Evolutionary conservation across 306 rosid genomes (phyloP).

Genomic region (Acacia melanoxylon): DNA sequence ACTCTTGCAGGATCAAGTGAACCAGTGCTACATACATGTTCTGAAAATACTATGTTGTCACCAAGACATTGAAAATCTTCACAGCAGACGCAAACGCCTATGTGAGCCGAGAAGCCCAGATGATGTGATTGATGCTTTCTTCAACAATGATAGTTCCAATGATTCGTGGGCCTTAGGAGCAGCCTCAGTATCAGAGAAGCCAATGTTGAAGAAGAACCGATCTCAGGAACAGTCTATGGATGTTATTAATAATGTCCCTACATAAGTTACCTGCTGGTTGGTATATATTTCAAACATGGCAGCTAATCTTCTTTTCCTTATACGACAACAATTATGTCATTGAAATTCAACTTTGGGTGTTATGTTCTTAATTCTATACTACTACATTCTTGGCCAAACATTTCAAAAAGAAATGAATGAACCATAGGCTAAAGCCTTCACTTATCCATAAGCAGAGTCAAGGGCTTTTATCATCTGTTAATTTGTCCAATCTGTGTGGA

Average conservation of each 20-base stretch:
- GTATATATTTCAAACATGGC: slow-evolving; percentile 50
- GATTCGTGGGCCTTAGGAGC: slow-evolving; percentile 62
- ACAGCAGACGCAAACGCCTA: slow-evolving; percentile 50
- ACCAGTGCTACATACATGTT: slow-evolving; percentile 67
- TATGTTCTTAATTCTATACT: slow-evolving; percentile 42
- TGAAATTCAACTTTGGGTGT: slow-evolving; percentile 34
- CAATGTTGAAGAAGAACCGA: slow-evolving; percentile 67
- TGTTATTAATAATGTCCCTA: slow-evolving; percentile 56
- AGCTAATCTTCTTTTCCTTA: background rate
- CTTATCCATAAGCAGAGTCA: background rate
- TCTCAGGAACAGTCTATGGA: slow-evolving; percentile 73
- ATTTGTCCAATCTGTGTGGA: slow-evolving; percentile 24
- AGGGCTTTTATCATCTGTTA: background rate
- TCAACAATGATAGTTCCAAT: slow-evolving; percentile 75
- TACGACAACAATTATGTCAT: slow-evolving; percentile 16
- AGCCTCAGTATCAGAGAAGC: slow-evolving; percentile 49
- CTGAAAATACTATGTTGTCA: slow-evolving; percentile 43
- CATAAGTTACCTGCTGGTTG: slow-evolving; percentile 40
- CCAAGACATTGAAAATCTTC: slow-evolving; percentile 36
- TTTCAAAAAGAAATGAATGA: slow-evolving; percentile 41
- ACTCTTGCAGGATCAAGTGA: slow-evolving; percentile 62
- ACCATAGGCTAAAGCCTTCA: slow-evolving; percentile 31
- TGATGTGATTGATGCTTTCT: slow-evolving; percentile 65
- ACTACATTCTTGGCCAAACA: slow-evolving; percentile 45
- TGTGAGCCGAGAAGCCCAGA: slow-evolving; percentile 63